phyloP scores from a whole-genome alignment of 495 filamentous ascomycete genomes.

The Aspergillus sclerotiicarbonarius region DNA sequence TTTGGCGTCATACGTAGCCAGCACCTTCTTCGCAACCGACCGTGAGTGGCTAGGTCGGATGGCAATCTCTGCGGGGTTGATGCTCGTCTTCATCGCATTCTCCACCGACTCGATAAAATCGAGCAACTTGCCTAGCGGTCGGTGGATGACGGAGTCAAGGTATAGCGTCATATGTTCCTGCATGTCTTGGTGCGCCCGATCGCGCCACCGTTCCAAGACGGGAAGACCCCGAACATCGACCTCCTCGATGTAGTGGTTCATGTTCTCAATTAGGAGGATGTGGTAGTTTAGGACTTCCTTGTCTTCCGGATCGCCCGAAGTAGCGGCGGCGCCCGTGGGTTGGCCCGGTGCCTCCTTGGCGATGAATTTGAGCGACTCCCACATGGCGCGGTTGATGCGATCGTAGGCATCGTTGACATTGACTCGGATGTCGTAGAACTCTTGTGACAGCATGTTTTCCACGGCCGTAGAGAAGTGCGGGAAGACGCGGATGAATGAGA shows the following conservation, averaged over 20 bases:
- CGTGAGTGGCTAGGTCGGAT: slow-evolving; percentile 76
- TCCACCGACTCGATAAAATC: slow-evolving; percentile 87
- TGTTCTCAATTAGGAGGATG: slow-evolving; percentile 95
- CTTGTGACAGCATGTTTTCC: slow-evolving; percentile 73
- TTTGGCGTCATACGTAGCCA: slow-evolving; percentile 73
- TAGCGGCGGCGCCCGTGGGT: slow-evolving; percentile 46
- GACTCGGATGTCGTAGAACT: slow-evolving; percentile 62
- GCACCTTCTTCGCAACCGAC: slow-evolving; percentile 76
- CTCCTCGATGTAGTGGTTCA: slow-evolving; percentile 96
- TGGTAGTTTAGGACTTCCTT: slow-evolving; percentile 96
- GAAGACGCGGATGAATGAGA: slow-evolving; percentile 90
- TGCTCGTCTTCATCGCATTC: slow-evolving; percentile 53
- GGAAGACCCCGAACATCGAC: slow-evolving; percentile 71
- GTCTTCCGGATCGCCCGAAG: slow-evolving; percentile 73
- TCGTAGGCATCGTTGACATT: slow-evolving; percentile 85
- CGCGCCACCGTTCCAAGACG: slow-evolving; percentile 77
- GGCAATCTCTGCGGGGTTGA: slow-evolving; percentile 54
- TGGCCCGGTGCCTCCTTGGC: slow-evolving; percentile 82
- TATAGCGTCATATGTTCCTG: slow-evolving; percentile 87
- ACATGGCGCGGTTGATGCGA: slow-evolving; percentile 92
- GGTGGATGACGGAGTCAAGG: slow-evolving; percentile 79
- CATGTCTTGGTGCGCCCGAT: slow-evolving; percentile 73
- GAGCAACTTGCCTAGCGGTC: slow-evolving; percentile 84
- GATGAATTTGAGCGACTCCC: slow-evolving; percentile 92
- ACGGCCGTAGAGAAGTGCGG: slow-evolving; percentile 76